phyloP scores from a whole-genome alignment of 2,329 filamentous ascomycete genomes.

The Chaetomium sp. region DNA sequence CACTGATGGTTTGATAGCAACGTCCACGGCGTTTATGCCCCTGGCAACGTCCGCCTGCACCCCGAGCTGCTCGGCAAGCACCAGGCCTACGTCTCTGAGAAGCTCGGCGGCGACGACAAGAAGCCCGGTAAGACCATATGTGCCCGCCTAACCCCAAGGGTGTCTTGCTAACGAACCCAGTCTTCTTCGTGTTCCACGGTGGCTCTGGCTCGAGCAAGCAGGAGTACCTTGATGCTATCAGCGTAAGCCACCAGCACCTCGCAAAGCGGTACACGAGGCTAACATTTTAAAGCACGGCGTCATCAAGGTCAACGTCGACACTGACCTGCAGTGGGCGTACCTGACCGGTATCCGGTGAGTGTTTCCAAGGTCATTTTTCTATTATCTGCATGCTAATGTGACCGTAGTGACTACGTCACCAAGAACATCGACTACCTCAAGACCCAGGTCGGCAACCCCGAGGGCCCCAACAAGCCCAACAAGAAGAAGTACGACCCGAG shows the following conservation, averaged over 20 bases:
- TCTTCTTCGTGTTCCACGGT: constrained; percentile 99
- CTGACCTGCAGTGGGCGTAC: constrained; percentile 96
- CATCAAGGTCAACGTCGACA: constrained; percentile 99
- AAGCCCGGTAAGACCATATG: constrained; percentile 64
- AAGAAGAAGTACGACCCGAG: constrained; percentile 94
- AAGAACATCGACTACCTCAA: constrained; percentile 94
- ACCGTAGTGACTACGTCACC: constrained; percentile 72
- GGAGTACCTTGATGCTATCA: constrained; percentile 86
- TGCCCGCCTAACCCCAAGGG: too few species aligned
- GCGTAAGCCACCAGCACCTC: constrained; percentile 14
- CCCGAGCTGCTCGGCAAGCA: constrained; percentile 96
- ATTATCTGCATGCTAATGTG: constrained; percentile 1
- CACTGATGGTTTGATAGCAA: constrained; percentile 57
- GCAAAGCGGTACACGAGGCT: background rate
- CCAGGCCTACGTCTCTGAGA: constrained; percentile 85
- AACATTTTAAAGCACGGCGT: constrained; percentile 60
- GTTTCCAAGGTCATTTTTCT: too few species aligned
- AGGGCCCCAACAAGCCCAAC: constrained; percentile 93
- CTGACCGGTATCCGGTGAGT: constrained; percentile 73
- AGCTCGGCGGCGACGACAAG: constrained; percentile 68
- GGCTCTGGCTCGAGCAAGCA: constrained; percentile 88
- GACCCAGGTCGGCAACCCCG: constrained; percentile 89
- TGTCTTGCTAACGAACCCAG: constrained; percentile 39
- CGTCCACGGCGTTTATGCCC: constrained; percentile 99
- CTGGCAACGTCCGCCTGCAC: constrained; percentile 89